Base-by-base conservation (phyloP, 2,329 filamentous ascomycete species). In the Aspergillus thermomutatus region DNA sequence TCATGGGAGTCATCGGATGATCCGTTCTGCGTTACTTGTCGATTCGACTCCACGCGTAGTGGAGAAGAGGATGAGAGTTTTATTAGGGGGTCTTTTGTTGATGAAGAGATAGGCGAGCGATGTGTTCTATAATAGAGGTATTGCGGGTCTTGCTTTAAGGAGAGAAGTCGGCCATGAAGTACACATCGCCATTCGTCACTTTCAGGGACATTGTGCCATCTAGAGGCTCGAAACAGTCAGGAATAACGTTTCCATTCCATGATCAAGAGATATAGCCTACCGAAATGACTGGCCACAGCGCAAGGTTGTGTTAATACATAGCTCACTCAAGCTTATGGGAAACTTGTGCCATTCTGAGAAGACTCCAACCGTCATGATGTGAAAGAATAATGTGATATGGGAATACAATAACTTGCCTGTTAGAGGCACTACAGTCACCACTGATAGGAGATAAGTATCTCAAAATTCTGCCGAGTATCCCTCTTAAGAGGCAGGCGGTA, bases 261-360 rank as follows among this genome's bases (percentile, higher is more conserved):
- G 34, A 25, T 11, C 25, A 23, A 50, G 34, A 41, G 26, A 17
- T 53, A 45, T 25, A 48, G 61, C 63, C 57, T 73, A 85, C 84
- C 85, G 78, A 65, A 99, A 99, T 0, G 93, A 96, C 73, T 99
- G 94, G 3, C 94, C 94, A 72, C 94, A 99, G 60, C 93, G 87
- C 34, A 99, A 79, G 0, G 92, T 96, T 0, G 93, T 99, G 67
- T 96, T 91, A 63, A 99, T 92, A 72, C 91, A 97, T 3, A 99
- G 83, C 71, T 99, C 94, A 3, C 87, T 84, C 34, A 96, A 77
- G 59, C 82, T 89, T 43, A 97, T 79, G 25, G 94, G 92, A 64
- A 99, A 78, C 77, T 90, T 95, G 62, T 86, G 86, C 94, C 94
- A 99, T 71, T 91, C 89, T 17, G 87, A 81, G n/a, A 85, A 79